These are phyloP conservation scores for Fusarium sp. DNA, from an alignment of 2,329 filamentous ascomycete genomes.

Conservation along the genomic window DNA sequence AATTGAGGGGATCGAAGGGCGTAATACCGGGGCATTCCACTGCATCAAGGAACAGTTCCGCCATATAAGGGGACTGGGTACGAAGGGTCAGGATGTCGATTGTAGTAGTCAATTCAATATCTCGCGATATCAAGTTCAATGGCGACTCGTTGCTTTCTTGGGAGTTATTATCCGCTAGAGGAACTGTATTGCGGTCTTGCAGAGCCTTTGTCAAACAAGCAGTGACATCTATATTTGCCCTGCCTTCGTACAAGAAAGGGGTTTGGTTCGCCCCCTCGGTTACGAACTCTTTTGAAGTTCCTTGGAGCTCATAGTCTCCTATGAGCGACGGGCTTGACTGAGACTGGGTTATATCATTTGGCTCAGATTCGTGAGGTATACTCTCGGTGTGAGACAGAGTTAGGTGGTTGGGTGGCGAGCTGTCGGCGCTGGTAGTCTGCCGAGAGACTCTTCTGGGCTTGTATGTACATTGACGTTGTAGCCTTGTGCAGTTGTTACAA, in stretches of 20 bases:
- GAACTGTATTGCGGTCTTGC: background rate
- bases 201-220: background rate
- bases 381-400: background rate
- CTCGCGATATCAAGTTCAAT: background rate
- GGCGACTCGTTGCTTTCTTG: background rate
- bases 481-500: background rate
- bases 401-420: background rate
- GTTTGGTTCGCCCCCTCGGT: background rate
- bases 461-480: background rate
- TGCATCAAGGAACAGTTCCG: background rate
- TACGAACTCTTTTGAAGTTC: fast-evolving
- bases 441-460: background rate
- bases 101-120: background rate
- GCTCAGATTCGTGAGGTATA: background rate
- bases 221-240: background rate
- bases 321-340: background rate
- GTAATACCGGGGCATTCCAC: background rate
- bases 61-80: background rate
- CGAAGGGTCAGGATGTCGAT: background rate
- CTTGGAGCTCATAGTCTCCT: background rate
- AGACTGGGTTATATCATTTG: fast-evolving
- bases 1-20: background rate
- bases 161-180: background rate
- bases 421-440: background rate
- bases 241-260: background rate